A percentile compares a stretch with the other conserved stretches of the same genome.
Evolutionary conservation across 306 rosid species (phyloP).

Genomic region (Senna siamea): DNA sequence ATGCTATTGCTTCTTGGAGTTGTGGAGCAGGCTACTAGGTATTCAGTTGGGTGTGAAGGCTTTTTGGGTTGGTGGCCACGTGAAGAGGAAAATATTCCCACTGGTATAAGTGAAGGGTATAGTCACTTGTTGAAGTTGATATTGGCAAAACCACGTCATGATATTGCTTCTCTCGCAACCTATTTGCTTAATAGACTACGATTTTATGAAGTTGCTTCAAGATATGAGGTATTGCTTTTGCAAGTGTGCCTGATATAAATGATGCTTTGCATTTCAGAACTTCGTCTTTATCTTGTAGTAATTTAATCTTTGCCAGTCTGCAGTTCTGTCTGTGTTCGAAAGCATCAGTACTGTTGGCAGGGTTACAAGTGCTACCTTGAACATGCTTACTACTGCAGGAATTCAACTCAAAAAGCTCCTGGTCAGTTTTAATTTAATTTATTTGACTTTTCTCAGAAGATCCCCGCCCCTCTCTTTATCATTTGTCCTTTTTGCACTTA

Average conservation of each 20-base stretch:
- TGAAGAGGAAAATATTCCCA: slow-evolving; percentile 75
- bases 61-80: slow-evolving; percentile 99
- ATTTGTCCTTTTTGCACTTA: slow-evolving; percentile 7
- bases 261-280: slow-evolving; percentile 16
- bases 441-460: slow-evolving; percentile 36
- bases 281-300: slow-evolving; percentile 43
- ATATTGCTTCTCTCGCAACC: slow-evolving; percentile 87
- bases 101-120: slow-evolving; percentile 84
- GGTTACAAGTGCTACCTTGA: slow-evolving; percentile 67
- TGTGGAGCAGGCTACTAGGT: slow-evolving; percentile 83
- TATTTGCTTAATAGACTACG: slow-evolving; percentile 82
- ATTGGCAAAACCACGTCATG: slow-evolving; percentile 85
- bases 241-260: slow-evolving; percentile 35
- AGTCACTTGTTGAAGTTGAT: slow-evolving; percentile 76
- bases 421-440: slow-evolving; percentile 69
- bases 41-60: slow-evolving; percentile 93
- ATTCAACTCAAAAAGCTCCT: slow-evolving; percentile 74
- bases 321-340: slow-evolving; percentile 80
- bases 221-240: slow-evolving; percentile 81
- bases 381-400: slow-evolving; percentile 71
- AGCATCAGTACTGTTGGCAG: slow-evolving; percentile 64
- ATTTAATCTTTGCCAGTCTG: slow-evolving; percentile 70
- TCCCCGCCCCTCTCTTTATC: too few species aligned
- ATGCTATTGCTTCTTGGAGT: slow-evolving; percentile 83
- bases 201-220: slow-evolving; percentile 84